Percentiles rank a stretch among this genome's conserved stretches.
Conservation (phyloP, 129 eudicot genomes). For the Helichrysum umbraculigerum region DNA sequence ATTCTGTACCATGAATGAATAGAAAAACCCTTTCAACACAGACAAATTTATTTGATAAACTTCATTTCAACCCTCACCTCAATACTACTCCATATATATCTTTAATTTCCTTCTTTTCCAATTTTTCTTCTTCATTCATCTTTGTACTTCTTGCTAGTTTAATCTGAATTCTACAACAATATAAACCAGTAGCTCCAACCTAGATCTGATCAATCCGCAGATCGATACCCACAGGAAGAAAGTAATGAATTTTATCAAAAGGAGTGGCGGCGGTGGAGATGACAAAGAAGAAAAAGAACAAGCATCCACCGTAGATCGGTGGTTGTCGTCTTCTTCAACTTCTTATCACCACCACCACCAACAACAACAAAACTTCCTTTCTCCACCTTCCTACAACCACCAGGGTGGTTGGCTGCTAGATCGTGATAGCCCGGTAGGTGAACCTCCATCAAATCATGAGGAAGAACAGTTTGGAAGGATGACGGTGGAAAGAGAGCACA, state of each 20-base stretch:
- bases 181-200: not conserved
- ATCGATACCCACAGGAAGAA: not conserved
- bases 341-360: constrained; percentile 11
- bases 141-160: not conserved
- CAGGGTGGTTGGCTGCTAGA: constrained; percentile 3
- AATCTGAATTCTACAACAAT: not conserved
- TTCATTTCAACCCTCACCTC: constrained; percentile 33
- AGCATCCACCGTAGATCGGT: constrained; percentile 3
- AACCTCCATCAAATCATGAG: constrained; percentile 11
- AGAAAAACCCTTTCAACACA: constrained; percentile 29
- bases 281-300: constrained; percentile 12
- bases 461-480: constrained; percentile 11
- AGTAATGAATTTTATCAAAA: constrained; percentile 42
- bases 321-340: constrained; percentile 16
- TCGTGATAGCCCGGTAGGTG: not conserved
- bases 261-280: constrained; percentile 19
- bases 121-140: not conserved
- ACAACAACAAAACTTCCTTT: constrained; percentile 3
- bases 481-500: constrained; percentile 64
- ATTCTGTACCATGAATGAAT: constrained; percentile 24
- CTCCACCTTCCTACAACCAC: not conserved
- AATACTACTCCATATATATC: constrained; percentile 6
- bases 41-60: constrained; percentile 22
- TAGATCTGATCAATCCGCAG: constrained; percentile 15
- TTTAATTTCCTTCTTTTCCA: not conserved